These are phyloP conservation scores for Globisporangium nodosum DNA, from an alignment of 352 stramenopile genomes.

Conservation along the genomic window DNA sequence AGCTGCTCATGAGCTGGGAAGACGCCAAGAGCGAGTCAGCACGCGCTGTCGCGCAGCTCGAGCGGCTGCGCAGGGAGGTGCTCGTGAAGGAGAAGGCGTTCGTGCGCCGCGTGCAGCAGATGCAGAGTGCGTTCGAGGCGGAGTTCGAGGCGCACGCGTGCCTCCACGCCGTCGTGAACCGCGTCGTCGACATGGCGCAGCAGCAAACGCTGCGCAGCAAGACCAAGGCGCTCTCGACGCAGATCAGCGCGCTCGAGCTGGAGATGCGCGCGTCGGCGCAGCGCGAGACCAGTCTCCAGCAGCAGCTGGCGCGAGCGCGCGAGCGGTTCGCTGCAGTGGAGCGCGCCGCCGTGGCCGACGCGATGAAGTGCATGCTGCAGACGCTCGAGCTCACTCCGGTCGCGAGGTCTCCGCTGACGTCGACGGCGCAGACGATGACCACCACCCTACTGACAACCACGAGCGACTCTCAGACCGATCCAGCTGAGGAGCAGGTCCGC, in stretches of 20 bases:
- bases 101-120: constrained; percentile 5
- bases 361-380: constrained; percentile 36
- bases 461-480: constrained; percentile 9
- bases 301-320: constrained; percentile 19
- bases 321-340: constrained; percentile 32
- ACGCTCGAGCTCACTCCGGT: constrained; percentile 25
- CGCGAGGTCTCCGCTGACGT: not conserved
- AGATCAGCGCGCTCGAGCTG: constrained; percentile 29
- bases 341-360: constrained; percentile 29
- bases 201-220: constrained; percentile 14
- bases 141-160: constrained; percentile 24
- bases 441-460: not conserved
- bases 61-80: constrained; percentile 12
- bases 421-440: not conserved
- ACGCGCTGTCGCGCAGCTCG: constrained; percentile 1
- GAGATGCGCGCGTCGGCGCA: constrained; percentile 18
- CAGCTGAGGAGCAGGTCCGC: not conserved
- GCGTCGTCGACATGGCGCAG: constrained; percentile 37
- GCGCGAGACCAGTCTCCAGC: constrained; percentile 30
- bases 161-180: constrained; percentile 33
- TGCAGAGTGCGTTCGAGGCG: constrained; percentile 8
- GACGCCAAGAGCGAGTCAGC: constrained; percentile 19
- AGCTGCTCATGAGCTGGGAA: constrained; percentile 39
- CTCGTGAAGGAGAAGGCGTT: constrained; percentile 20
- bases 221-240: constrained; percentile 19